Percentiles rank a stretch among this genome's conserved stretches.
Evolutionary conservation across 148 eudicot species (phyloP).

Genomic region (Chenopodium berlandieri): DNA sequence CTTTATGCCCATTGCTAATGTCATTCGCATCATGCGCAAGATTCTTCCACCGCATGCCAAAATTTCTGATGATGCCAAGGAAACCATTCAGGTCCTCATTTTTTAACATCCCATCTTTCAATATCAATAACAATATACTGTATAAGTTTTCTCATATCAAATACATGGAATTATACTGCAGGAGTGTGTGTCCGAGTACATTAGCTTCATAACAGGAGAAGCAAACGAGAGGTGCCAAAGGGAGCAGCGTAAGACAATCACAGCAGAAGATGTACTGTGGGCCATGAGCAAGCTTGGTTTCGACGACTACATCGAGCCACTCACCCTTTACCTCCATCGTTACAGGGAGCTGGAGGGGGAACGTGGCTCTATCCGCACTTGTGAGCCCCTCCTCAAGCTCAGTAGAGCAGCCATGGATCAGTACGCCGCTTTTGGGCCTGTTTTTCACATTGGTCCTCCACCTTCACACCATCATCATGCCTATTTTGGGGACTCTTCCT

Average conservation of each 20-base stretch:
- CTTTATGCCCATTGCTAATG: slow-evolving; percentile 96
- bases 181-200: slow-evolving; percentile 93
- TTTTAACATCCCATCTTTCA: too few species aligned
- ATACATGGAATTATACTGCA: background rate
- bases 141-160: too few species aligned
- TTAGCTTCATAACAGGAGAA: slow-evolving; percentile 92
- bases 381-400: slow-evolving; percentile 44
- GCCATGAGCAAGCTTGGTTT: slow-evolving; percentile 96
- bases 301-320: slow-evolving; percentile 91
- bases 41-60: slow-evolving; percentile 90
- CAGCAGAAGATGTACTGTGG: slow-evolving; percentile 92
- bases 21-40: slow-evolving; percentile 86
- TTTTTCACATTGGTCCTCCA: slow-evolving; percentile 46
- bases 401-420: slow-evolving; percentile 38
- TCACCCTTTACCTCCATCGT: slow-evolving; percentile 75
- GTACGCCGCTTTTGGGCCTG: slow-evolving; percentile 33
- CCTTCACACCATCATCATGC: slow-evolving; percentile 29
- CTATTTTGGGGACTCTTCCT: slow-evolving; percentile 37
- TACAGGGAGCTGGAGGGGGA: slow-evolving; percentile 81
- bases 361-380: slow-evolving; percentile 56
- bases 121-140: too few species aligned
- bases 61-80: slow-evolving; percentile 91
- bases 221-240: slow-evolving; percentile 92
- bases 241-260: slow-evolving; percentile 94
- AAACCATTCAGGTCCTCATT: slow-evolving; percentile 56